These are phyloP conservation scores for Amanita fuliginea DNA, from an alignment of 768 basidiomycete species.

Conservation along the genomic window DNA sequence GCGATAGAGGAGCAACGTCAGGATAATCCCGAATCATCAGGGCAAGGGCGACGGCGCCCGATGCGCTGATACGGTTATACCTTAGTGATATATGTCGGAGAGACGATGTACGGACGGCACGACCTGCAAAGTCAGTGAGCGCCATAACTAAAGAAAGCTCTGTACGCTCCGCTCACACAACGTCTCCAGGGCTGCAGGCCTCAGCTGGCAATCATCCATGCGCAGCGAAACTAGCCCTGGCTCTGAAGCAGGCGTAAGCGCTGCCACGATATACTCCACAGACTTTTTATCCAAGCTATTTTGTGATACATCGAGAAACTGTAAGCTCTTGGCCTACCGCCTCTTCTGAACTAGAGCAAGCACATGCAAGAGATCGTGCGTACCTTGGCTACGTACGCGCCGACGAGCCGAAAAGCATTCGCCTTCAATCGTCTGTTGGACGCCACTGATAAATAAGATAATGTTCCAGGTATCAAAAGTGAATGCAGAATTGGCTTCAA, in stretches of 20 bases:
- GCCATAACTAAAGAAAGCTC: conserved; percentile 1
- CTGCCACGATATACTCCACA: conserved; percentile 69
- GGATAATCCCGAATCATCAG: conserved; percentile 97
- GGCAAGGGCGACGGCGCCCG: conserved; percentile 85
- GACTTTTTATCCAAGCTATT: conserved; percentile 77
- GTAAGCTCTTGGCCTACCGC: conserved; percentile 56
- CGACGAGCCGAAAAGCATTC: conserved; percentile 67
- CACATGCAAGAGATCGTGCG: conserved; percentile 2
- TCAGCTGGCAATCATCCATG: conserved; percentile 77
- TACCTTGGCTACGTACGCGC: conserved; percentile 72
- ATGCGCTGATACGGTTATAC: conserved; percentile 74
- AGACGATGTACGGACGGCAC: conserved; percentile 73
- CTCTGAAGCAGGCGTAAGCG: conserved; percentile 43
- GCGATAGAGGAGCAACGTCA: conserved; percentile 40
- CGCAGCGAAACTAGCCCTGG: conserved; percentile 66
- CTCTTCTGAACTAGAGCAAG: neutral
- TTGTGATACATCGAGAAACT: conserved; percentile 87
- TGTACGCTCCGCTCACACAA: conserved; percentile 44
- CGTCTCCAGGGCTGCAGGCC: conserved; percentile 64
- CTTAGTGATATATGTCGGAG: conserved; percentile 85
- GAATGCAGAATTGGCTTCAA: conserved; percentile 88
- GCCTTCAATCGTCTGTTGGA: conserved; percentile 77
- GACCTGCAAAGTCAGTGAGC: conserved; percentile 33
- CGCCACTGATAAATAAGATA: conserved; percentile 78
- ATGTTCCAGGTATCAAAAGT: conserved; percentile 68